Evolutionary conservation across 805 yeast species (phyloP).

Genomic region (Myxozyma kluyveri): DNA sequence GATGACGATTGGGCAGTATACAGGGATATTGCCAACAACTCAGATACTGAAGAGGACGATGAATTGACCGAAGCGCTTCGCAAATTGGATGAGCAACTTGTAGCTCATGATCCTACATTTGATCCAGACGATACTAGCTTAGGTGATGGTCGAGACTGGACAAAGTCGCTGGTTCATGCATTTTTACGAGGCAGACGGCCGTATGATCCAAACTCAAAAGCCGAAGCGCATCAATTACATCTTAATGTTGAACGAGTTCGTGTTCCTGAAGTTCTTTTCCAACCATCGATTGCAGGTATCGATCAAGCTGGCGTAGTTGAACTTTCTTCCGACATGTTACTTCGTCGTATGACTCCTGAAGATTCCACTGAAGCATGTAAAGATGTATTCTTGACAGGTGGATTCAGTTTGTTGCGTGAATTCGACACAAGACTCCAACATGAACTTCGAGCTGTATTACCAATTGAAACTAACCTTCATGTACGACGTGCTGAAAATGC

Average conservation of each 20-base stretch:
- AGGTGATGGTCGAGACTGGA: slow-evolving; percentile 83
- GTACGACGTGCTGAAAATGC: slow-evolving; percentile 70
- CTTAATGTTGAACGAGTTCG: slow-evolving; percentile 85
- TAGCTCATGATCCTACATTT: slow-evolving; percentile 81
- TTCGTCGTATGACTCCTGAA: slow-evolving; percentile 58
- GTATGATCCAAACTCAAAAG: slow-evolving; percentile 75
- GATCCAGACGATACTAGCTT: slow-evolving; percentile 61
- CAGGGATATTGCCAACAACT: slow-evolving; percentile 71
- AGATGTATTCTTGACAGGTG: slow-evolving; percentile 84
- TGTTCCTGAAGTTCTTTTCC: slow-evolving; percentile 88
- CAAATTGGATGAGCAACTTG: slow-evolving; percentile 65
- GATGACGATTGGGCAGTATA: slow-evolving; percentile 96
- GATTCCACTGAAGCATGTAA: slow-evolving; percentile 45
- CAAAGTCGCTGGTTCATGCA: slow-evolving; percentile 70
- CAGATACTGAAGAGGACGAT: slow-evolving; percentile 73
- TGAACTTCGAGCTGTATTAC: slow-evolving; percentile 71
- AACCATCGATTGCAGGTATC: slow-evolving; percentile 89
- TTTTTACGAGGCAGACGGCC: slow-evolving; percentile 83
- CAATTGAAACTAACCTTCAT: slow-evolving; percentile 58
- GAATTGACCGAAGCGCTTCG: slow-evolving; percentile 41
- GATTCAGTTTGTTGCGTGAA: slow-evolving; percentile 64
- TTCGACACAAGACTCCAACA: slow-evolving; percentile 62
- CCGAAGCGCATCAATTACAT: slow-evolving; percentile 86
- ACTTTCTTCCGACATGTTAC: slow-evolving; percentile 62
- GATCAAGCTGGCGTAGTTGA: slow-evolving; percentile 95